phyloP scores from a whole-genome alignment of 2,329 filamentous ascomycete species.

The Pezicula neosporulosa region DNA sequence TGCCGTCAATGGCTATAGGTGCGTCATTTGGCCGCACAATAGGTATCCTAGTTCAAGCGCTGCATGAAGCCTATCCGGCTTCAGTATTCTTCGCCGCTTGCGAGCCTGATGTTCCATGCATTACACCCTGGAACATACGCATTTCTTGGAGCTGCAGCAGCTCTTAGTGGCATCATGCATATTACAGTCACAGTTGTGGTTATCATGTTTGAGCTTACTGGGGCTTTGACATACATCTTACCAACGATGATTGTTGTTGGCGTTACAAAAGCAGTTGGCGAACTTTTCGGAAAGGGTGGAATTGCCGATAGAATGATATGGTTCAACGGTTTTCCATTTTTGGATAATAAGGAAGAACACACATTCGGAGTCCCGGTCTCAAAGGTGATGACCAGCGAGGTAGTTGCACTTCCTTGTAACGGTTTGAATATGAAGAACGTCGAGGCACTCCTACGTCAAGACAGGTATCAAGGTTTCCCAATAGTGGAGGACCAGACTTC shows the following conservation, averaged over 20 bases:
- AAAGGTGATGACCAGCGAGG: conserved; percentile 77
- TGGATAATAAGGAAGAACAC: conserved; percentile 97
- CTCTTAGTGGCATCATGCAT: conserved; percentile 96
- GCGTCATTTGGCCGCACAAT: conserved; percentile 90
- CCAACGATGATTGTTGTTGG: conserved; percentile 99
- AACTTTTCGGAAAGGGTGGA: conserved; percentile 89
- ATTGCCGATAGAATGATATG: conserved; percentile 99
- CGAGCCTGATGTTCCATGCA: conserved; percentile 87
- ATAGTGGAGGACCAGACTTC: conserved; percentile 72
- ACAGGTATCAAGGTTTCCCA: conserved; percentile 88
- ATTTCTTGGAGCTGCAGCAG: conserved; percentile 87
- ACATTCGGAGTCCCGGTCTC: conserved; percentile 94
- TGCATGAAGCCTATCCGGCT: conserved; percentile 79
- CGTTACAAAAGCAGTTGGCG: conserved; percentile 89
- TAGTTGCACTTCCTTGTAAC: conserved; percentile 69
- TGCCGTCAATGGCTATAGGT: conserved; percentile 96
- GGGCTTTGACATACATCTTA: conserved; percentile 93
- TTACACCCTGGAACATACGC: conserved; percentile 97
- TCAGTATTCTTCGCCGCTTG: conserved; percentile 87
- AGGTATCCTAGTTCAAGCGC: conserved; percentile 88
- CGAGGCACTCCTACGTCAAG: conserved; percentile 71
- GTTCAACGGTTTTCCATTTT: conserved; percentile 95
- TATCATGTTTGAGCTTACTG: conserved; percentile 98
- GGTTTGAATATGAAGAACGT: conserved; percentile 75
- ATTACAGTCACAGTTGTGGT: conserved; percentile 95